phyloP scores from a whole-genome alignment of 169 alveolate species.

The Eimeria sp. region DNA sequence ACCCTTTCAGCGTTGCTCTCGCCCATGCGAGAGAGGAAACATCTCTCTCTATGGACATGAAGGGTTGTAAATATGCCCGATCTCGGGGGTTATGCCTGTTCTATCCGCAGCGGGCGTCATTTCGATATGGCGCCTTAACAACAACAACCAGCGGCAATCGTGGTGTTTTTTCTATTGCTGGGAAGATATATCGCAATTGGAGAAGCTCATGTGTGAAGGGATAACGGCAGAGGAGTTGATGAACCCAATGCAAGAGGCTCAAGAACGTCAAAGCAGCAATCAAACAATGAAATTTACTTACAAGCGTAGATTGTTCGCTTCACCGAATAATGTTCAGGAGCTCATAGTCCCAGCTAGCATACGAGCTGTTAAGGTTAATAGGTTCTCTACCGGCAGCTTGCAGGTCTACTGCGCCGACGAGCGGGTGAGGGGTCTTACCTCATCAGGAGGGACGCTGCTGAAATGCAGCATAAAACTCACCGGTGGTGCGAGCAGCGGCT shows the following conservation, averaged over 20 bases:
- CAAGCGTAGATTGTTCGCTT: constrained; percentile 21
- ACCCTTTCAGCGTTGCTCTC: no score
- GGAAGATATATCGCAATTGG: constrained; percentile 66
- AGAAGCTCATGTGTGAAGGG: constrained; percentile 36
- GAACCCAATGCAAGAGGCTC: neutral
- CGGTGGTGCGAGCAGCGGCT: no score
- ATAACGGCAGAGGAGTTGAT: constrained; percentile 35
- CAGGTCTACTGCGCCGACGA: constrained; percentile 73
- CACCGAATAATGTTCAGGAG: neutral
- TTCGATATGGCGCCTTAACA: constrained; percentile 53
- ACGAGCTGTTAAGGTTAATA: constrained; percentile 43
- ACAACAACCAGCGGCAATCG: neutral
- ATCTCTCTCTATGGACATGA: no score
- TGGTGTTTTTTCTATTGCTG: constrained; percentile 73
- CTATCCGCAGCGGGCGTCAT: constrained; percentile 62
- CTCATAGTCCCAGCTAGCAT: constrained; percentile 31
- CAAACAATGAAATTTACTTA: constrained; percentile 53
- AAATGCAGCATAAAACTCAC: neutral
- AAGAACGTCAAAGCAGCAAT: neutral
- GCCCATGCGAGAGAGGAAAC: no score
- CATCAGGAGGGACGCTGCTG: neutral
- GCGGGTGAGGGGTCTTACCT: neutral
- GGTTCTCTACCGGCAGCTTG: neutral
- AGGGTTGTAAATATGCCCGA: no score
- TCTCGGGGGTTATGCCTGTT: neutral